These are phyloP conservation scores for Neopestalotiopsis sp. DNA, from an alignment of 2,329 filamentous ascomycete genomes.

Conservation along the genomic window DNA sequence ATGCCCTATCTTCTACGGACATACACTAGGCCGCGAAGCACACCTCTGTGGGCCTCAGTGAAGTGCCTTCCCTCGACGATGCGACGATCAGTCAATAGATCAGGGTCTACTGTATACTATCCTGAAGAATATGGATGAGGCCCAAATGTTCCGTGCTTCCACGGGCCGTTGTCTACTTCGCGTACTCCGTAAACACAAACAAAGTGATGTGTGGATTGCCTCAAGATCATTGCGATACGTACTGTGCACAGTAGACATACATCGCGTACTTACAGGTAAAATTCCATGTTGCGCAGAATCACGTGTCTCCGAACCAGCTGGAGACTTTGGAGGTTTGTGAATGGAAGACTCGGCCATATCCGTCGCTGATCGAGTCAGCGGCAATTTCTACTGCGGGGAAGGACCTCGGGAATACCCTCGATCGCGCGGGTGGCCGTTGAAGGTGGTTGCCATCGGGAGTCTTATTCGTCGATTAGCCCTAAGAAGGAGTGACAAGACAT, in stretches of 20 bases:
- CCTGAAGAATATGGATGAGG: neutral
- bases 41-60: neutral
- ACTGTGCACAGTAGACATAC: neutral
- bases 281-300: neutral
- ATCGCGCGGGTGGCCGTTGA: neutral
- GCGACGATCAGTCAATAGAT: neutral
- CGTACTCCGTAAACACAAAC: neutral
- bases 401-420: neutral
- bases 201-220: neutral
- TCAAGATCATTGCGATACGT: neutral
- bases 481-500: neutral
- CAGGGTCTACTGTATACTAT: neutral
- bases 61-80: neutral
- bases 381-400: neutral
- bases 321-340: neutral
- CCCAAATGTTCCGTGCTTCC: neutral
- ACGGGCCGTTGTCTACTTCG: neutral
- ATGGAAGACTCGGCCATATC: neutral
- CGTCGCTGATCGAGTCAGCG: neutral
- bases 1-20: too few species aligned
- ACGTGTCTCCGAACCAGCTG: neutral
- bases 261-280: neutral
- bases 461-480: neutral
- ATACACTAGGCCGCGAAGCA: neutral
- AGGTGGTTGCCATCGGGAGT: neutral